These are phyloP conservation scores for Pseudogymnoascus sp. DNA, from an alignment of 2,329 filamentous ascomycete species.

Conservation along the genomic window DNA sequence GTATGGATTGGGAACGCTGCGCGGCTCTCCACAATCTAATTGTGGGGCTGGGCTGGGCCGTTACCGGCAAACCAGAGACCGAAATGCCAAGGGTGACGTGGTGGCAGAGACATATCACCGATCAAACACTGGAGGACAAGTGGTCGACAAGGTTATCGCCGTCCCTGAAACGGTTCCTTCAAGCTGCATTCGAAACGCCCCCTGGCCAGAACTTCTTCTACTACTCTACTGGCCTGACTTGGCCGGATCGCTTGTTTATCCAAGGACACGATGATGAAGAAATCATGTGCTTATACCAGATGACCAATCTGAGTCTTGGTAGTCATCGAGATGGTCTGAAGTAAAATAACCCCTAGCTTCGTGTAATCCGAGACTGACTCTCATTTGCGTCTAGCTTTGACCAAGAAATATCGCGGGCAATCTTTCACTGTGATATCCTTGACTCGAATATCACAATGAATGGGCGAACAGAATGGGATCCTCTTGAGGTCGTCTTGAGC, in stretches of 20 bases:
- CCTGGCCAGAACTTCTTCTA: slow-evolving; percentile 16
- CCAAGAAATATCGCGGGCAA: slow-evolving; percentile 13
- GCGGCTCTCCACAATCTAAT: slow-evolving; percentile 18
- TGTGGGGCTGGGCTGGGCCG: slow-evolving; percentile 12
- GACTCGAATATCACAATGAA: slow-evolving; percentile 11
- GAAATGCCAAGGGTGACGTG: slow-evolving; percentile 13
- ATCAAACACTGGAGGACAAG: slow-evolving; percentile 11
- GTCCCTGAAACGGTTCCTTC: slow-evolving; percentile 15
- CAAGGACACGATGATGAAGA: not conserved
- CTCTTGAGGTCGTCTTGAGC: slow-evolving; percentile 17
- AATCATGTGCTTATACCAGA: slow-evolving; percentile 14
- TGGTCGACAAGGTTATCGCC: slow-evolving; percentile 15
- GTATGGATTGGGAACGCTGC: slow-evolving; percentile 18
- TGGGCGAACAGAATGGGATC: slow-evolving; percentile 17
- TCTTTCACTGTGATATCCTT: slow-evolving; percentile 12
- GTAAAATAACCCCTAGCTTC: not conserved
- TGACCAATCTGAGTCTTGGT: slow-evolving; percentile 11
- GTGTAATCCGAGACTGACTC: no score
- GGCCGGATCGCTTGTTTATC: slow-evolving; percentile 10
- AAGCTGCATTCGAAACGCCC: slow-evolving; percentile 11
- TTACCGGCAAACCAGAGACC: not conserved
- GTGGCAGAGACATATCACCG: slow-evolving; percentile 14
- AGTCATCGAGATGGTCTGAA: slow-evolving; percentile 13
- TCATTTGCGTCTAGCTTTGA: not conserved
- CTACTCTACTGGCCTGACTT: slow-evolving; percentile 12